phyloP scores from a whole-genome alignment of 768 basidiomycete genomes.

The Suillus paluster region DNA sequence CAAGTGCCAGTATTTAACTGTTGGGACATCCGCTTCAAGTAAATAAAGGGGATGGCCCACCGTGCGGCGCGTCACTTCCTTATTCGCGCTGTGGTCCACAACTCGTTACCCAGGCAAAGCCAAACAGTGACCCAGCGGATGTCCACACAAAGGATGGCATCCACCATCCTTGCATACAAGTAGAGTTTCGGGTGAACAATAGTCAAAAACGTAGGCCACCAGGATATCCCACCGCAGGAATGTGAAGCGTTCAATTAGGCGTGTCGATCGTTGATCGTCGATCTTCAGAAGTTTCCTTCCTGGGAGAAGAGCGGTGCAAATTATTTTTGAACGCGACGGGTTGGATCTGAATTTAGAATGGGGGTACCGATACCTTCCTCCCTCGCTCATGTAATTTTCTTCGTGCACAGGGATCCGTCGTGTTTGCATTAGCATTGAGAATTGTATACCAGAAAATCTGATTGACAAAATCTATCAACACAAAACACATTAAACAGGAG shows the following conservation, averaged over 20 bases:
- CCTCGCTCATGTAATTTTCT: neutral
- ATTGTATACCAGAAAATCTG: neutral
- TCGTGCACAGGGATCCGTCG: neutral
- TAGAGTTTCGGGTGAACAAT: neutral
- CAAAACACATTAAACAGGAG: neutral
- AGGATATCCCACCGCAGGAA: neutral
- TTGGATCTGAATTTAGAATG: neutral
- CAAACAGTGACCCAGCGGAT: too few relatives aligned
- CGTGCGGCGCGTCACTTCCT: neutral
- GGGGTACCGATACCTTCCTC: too few relatives aligned
- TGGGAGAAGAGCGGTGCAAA: neutral
- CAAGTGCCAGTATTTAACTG: neutral
- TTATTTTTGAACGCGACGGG: neutral
- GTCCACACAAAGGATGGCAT: neutral
- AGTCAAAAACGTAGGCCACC: neutral
- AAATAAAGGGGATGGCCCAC: neutral
- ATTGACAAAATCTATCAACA: constrained; percentile 3
- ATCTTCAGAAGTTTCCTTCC: neutral
- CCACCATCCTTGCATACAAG: neutral
- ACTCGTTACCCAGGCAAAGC: neutral
- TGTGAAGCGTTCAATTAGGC: neutral
- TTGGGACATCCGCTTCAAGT: neutral
- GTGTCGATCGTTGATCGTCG: too few relatives aligned
- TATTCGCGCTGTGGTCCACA: neutral
- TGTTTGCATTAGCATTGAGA: neutral